Percentiles rank a stretch among this genome's conserved stretches.
Conservation (phyloP, 1,139 yeast genomes). For the Meyerozyma athensensis region DNA sequence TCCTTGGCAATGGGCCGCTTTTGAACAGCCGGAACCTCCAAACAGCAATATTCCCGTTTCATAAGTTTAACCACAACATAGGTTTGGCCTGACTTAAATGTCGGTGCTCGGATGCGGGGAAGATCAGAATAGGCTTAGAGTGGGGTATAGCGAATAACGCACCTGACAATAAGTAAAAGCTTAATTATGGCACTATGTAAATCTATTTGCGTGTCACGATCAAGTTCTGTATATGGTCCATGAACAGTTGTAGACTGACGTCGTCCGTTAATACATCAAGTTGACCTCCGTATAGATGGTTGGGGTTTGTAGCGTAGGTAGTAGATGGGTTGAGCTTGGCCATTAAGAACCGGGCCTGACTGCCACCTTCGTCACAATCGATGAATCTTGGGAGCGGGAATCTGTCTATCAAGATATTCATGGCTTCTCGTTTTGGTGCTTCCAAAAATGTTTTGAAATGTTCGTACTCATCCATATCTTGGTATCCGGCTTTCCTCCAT, state of each 20-base stretch:
- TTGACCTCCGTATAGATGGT: constrained; percentile 26
- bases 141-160: neutral
- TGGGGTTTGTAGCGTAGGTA: constrained; percentile 44
- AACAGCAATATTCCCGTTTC: constrained; percentile 1
- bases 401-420: constrained; percentile 60
- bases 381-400: constrained; percentile 72
- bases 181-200: neutral
- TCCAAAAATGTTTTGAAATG: constrained; percentile 58
- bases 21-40: neutral
- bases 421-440: constrained; percentile 65
- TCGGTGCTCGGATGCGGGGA: neutral
- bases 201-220: constrained; percentile 22
- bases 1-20: neutral
- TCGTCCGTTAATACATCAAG: constrained; percentile 62
- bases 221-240: constrained; percentile 49
- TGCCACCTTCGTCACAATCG: constrained; percentile 73
- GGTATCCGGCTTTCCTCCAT: constrained; percentile 68
- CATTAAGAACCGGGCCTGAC: constrained; percentile 72
- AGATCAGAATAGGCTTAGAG: neutral
- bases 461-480: constrained; percentile 59
- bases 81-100: neutral
- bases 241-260: constrained; percentile 61
- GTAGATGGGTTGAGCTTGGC: constrained; percentile 73
- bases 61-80: no score
- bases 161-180: neutral